phyloP scores from a whole-genome alignment of 164 flowering plant genomes.

The Tetracentron sinense region DNA sequence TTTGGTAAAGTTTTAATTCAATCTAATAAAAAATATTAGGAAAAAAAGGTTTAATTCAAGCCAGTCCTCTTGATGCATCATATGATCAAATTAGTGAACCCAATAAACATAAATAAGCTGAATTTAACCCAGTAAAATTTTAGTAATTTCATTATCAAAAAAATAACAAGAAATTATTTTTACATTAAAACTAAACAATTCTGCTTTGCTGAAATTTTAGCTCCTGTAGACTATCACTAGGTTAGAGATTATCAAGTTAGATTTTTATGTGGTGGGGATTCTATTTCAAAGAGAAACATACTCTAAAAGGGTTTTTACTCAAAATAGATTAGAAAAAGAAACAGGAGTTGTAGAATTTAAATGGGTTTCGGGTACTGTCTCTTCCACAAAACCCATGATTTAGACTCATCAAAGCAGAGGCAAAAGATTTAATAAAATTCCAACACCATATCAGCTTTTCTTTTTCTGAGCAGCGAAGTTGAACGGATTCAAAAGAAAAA shows the following conservation, averaged over 20 bases:
- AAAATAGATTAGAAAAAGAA: no score
- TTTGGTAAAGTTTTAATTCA: no score
- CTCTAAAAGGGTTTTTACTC: no score
- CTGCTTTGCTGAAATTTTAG: constrained; percentile 1
- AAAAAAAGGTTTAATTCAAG: no score
- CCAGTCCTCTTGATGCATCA: no score
- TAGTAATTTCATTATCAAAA: no score
- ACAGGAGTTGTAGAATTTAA: background rate
- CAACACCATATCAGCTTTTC: background rate
- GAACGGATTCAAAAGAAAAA: background rate
- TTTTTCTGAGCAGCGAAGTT: background rate
- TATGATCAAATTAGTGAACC: no score
- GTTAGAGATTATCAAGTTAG: background rate
- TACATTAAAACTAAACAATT: background rate
- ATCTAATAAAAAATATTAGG: no score
- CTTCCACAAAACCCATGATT: background rate
- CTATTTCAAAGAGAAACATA: background rate
- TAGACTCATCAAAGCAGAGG: background rate
- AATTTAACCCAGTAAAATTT: no score
- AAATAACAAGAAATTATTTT: background rate
- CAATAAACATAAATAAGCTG: no score
- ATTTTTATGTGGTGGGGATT: background rate
- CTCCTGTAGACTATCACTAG: no score
- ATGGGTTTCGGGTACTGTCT: background rate
- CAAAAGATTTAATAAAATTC: background rate